Evolutionary conservation across 2,329 filamentous ascomycete species (phyloP).

Genomic region (Venturia pyrina): DNA sequence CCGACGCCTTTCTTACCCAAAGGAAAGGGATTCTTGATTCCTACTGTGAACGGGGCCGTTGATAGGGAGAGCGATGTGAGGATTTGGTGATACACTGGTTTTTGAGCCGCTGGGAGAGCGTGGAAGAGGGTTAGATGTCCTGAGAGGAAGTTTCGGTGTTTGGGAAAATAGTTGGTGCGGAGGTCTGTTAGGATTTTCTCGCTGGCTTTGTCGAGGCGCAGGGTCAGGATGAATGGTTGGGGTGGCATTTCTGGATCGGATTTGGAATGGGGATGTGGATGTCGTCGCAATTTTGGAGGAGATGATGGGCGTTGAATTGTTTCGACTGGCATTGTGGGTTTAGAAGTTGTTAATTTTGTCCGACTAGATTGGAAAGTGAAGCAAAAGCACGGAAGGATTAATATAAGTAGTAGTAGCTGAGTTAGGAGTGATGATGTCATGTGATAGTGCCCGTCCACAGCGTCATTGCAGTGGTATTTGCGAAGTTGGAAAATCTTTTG

Average conservation of each 20-base stretch:
- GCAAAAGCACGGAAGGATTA: neutral
- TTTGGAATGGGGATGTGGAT: neutral
- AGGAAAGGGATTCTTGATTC: neutral
- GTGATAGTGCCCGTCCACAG: neutral
- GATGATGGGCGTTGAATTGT: neutral
- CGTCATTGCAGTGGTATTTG: too few relatives aligned
- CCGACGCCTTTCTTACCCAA: neutral
- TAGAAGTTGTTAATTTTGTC: neutral
- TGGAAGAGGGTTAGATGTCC: slow-evolving; percentile 20
- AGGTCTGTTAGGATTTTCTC: slow-evolving; percentile 16
- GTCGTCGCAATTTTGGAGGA: neutral
- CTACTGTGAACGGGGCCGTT: neutral
- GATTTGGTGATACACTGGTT: slow-evolving; percentile 12
- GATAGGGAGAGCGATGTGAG: slow-evolving; percentile 12
- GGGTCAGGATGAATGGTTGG: slow-evolving; percentile 21
- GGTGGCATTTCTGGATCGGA: neutral
- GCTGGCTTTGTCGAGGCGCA: slow-evolving; percentile 15
- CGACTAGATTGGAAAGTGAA: neutral
- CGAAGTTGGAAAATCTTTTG: neutral
- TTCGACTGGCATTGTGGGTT: neutral
- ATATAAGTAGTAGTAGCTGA: too few relatives aligned
- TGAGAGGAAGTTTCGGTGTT: slow-evolving; percentile 16
- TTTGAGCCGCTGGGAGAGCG: slow-evolving; percentile 18
- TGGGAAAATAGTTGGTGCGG: slow-evolving; percentile 18
- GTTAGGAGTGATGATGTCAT: neutral